Evolutionary conservation across 352 stramenopile species (phyloP), one percentile per base, ranked within the genome.

Genomic region (Phytophthora cryptogea): DNA sequence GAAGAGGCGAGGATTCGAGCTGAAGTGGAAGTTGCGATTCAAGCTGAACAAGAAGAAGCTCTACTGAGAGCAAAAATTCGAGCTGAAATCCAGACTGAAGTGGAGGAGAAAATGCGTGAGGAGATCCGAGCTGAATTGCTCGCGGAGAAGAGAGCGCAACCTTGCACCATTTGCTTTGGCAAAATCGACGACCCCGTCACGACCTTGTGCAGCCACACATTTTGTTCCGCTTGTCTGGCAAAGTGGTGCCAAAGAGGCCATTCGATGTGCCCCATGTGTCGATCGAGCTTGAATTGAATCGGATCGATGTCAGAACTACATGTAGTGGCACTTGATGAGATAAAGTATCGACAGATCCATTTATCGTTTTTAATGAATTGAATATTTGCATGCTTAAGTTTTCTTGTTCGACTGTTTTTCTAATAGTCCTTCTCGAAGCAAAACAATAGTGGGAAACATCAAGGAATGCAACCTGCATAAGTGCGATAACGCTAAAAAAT

Each of bases 101-200:
- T 65, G 40, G 49, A 65, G 57, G 26, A 54, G 33, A 65, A 59
- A 33, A 59, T 65, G 48, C 48, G 57, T 1, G 33, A 31, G 8
- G 57, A 65, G 23, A 54, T 65, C 8, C 48, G 48, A 59, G 41
- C 57, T 11, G 48, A 59, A n/a, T 17, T 65, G 10, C 32, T 65
- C 8, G 57, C 42, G 5, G 37, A 59, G 26, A 47, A 41, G 49
- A 64, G 41, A 13, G 4, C 40, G 23, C 31, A 65, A 16, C 40
- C 40, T 10, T 65, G 57, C 28, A 20, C 57, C 40, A 65, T 65
- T 47, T 65, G 57, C 20, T 59, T 65, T 27, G 33, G 26, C 6
- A 30, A 47, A 20, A 45, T 39, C 14, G 30, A 51, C 1, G 31
- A 63, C 20, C 49, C 39, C 5, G 28, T 46, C 47, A 63, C 45